These are phyloP conservation scores for Penicillium egyptiacum DNA, from an alignment of 495 filamentous ascomycete genomes.

Conservation along the genomic window DNA sequence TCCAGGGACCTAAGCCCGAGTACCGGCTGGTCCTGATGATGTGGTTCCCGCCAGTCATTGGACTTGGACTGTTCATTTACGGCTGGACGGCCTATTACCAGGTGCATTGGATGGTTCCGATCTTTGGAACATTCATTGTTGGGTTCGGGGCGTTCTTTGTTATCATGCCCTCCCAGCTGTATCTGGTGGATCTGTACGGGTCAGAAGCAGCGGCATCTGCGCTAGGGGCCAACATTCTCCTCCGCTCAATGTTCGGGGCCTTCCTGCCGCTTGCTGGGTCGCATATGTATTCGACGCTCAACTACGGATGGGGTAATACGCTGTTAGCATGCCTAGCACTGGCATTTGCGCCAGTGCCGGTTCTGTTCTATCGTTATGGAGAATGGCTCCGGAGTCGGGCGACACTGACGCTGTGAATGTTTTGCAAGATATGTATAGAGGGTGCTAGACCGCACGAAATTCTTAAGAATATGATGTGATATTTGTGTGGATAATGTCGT, in stretches of 20 bases:
- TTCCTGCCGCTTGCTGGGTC: not conserved
- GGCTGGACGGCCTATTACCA: slow-evolving; percentile 58
- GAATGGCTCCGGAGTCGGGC: not conserved
- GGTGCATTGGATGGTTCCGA: slow-evolving; percentile 45
- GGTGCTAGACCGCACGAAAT: no score
- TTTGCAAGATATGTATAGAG: not conserved
- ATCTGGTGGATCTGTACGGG: not conserved
- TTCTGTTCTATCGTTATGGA: not conserved
- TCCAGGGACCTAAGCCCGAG: not conserved
- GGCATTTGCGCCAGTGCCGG: not conserved
- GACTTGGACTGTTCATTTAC: slow-evolving; percentile 60
- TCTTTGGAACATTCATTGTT: not conserved
- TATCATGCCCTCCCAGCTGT: slow-evolving; percentile 1
- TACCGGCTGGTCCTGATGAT: slow-evolving; percentile 12
- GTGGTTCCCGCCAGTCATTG: slow-evolving; percentile 27
- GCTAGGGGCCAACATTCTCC: not conserved
- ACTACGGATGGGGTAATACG: slow-evolving; percentile 2
- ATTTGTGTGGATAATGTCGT: no score
- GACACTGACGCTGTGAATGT: not conserved
- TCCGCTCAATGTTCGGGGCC: slow-evolving; percentile 3
- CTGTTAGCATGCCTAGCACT: not conserved
- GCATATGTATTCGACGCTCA: not conserved
- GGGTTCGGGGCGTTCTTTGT: not conserved
- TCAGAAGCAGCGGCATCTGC: not conserved
- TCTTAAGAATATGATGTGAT: no score